These are phyloP conservation scores for Pyricularia grisea DNA, from an alignment of 2,329 filamentous ascomycete species.

Conservation along the genomic window DNA sequence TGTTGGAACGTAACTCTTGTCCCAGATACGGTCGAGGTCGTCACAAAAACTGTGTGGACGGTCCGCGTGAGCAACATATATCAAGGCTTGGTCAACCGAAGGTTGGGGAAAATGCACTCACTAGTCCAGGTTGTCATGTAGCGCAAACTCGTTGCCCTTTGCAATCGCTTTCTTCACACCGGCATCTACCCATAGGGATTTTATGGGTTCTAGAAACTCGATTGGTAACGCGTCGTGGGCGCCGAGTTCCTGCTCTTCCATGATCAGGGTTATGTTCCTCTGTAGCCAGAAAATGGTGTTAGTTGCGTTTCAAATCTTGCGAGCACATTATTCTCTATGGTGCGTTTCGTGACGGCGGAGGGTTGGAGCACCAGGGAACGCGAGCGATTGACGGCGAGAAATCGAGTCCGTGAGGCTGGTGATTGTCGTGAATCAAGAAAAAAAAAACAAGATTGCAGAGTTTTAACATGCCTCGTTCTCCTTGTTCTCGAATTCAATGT, in stretches of 20 bases:
- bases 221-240: slow-evolving; percentile 71
- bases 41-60: slow-evolving; percentile 63
- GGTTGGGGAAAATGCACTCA: slow-evolving; percentile 35
- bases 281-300: slow-evolving; percentile 24
- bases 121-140: slow-evolving; percentile 95
- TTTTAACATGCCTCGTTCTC: slow-evolving; percentile 67
- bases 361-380: neutral
- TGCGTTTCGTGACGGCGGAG: neutral
- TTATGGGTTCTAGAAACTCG: slow-evolving; percentile 74
- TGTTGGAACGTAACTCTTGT: slow-evolving; percentile 72
- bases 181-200: slow-evolving; percentile 70
- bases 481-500: slow-evolving; percentile 67
- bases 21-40: slow-evolving; percentile 67
- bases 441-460: too few species aligned
- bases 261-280: slow-evolving; percentile 70
- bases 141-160: slow-evolving; percentile 91
- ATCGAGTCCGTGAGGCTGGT: neutral
- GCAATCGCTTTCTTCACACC: slow-evolving; percentile 82
- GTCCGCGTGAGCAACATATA: neutral
- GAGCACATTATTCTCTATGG: neutral
- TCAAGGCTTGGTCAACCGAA: neutral
- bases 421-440: slow-evolving; percentile 1
- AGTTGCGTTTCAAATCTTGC: neutral
- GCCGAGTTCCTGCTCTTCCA: slow-evolving; percentile 73
- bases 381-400: neutral